Base-by-base conservation (phyloP, 257 asterid genomes). In the Datura wrightii region DNA sequence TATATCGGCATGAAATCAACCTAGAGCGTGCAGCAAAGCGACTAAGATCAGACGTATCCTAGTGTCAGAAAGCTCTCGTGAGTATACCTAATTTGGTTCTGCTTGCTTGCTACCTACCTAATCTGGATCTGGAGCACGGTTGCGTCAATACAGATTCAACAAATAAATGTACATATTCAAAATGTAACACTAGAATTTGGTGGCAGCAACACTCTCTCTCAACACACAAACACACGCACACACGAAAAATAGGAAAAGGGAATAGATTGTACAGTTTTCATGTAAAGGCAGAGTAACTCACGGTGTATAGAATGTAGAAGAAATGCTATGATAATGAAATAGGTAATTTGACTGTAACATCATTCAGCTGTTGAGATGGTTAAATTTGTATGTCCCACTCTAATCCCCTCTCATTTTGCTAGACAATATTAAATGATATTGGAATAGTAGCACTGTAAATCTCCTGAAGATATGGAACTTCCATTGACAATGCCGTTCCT, bases 21-120 rank as follows among this genome's bases (percentile, higher is more conserved):
- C 76, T 93, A 54, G 89, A 87, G 85, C 96, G 93, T 82, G 88
- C 86, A 15, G 83, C 89, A 37, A 81, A 71, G 79, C 98, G 97
- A 59, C 86, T 96, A 62, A 89, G 87, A 84, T 81, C 92, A n/a
- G 88, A 89, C n/a, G 58, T 54, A 31, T 82, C 87, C 31, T 90
- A 87, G 82, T 81, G 78, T 31, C 34, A 16, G 18, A 66, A 48
- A 6, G 37, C 60, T 13, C 44, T 74, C 53, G 16, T 36, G 66
- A 80, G 70, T 86, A 62, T 70, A 13, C 5, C 13, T 10, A 55
- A 44, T 42, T 14, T 19, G 8, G 34, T 65, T 5, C 86, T 59
- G 42, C 37, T 66, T 19, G 82, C 34, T 34, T 79, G 85, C 86
- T 8, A 63, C 24, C 72, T 79, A 36, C 41, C 74, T 52, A 1